Base-by-base conservation (phyloP, 2,329 filamentous ascomycete species). In the Fusarium nurragi region DNA sequence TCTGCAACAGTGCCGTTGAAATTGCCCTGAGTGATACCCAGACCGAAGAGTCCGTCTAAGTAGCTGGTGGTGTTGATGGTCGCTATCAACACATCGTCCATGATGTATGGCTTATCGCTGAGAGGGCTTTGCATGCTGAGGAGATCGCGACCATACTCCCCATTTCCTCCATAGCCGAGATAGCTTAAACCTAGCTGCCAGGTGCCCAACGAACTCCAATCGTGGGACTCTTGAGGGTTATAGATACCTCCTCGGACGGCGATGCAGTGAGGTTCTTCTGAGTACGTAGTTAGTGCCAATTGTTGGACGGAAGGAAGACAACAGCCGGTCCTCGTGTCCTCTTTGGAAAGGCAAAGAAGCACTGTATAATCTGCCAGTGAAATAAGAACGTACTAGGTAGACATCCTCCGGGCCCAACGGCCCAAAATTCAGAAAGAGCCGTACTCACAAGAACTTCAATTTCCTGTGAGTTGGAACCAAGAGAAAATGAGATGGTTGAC, bases 351-450 rank as follows among this genome's bases (percentile, higher is more conserved):
- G 48, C 18, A 30, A 25, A 16, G 5, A 14, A 22, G 21, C 9
- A 14, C 34, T 37, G 11, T 21, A 44, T 14, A 53, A 28, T 18
- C 16, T 22, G 11, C 16, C 25, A 16, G 38, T 21, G 22, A 32
- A 44, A 21, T 25, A 38, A 36, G 43, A 25, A 78, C 80, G 70
- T 80, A 84, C 83, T 79, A 38, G 75, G 70, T 64, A 74, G 63
- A 65, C 87, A 90, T 54, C 86, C 88, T 57, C 82, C 80, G 2
- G 83, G 78, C 49, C 88, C 82, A 36, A 93, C 79, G 4, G 87
- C 83, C 89, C 90, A 92, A 39, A 89, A 87, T 75, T 92, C 89
- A 32, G 90, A 91, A 38, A 88, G 81, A 13, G 85, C 83, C 7
- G 90, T 93, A 70, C 88, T 92, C 48, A 89, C 81, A 13, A 81